phyloP scores from a whole-genome alignment of 805 yeast species.

The Lipomyces sp. region DNA sequence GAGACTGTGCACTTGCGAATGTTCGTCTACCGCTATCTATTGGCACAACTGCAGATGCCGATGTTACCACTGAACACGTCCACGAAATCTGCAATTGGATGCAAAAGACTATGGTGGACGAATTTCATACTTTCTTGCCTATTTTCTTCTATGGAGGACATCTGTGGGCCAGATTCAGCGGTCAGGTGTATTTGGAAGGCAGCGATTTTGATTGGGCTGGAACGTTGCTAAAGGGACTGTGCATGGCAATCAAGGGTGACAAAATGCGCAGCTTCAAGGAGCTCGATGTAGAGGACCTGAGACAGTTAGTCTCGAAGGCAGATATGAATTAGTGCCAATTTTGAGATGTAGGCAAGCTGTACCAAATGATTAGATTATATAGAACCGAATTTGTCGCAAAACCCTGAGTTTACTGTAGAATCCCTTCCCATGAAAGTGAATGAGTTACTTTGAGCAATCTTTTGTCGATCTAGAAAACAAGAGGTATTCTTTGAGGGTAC shows the following conservation, averaged over 20 bases:
- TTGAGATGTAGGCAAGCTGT: too few relatives aligned
- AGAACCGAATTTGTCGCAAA: too few relatives aligned
- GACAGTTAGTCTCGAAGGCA: too few relatives aligned
- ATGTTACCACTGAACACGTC: conserved; percentile 32
- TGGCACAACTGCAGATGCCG: conserved; percentile 9
- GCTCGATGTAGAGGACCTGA: not conserved
- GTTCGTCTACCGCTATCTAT: conserved; percentile 49
- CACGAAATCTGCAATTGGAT: conserved; percentile 36
- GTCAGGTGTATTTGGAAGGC: conserved; percentile 63
- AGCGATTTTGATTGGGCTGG: conserved; percentile 59
- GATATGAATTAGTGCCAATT: too few relatives aligned
- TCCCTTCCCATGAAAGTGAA: too few relatives aligned
- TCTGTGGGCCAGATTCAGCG: conserved; percentile 58
- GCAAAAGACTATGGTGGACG: conserved; percentile 40
- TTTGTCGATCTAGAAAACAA: too few relatives aligned
- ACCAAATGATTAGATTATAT: too few relatives aligned
- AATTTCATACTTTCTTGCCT: conserved; percentile 56
- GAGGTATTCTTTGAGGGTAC: too few relatives aligned
- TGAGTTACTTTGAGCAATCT: too few relatives aligned
- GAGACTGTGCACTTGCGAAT: conserved; percentile 50
- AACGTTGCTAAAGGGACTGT: conserved; percentile 45
- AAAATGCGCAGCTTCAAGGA: not conserved
- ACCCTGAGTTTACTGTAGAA: too few relatives aligned
- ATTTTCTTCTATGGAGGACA: conserved; percentile 50
- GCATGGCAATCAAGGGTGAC: not conserved